Evolutionary conservation across 2,329 filamentous ascomycete genomes (phyloP).

Genomic region (Xylogone sp.): DNA sequence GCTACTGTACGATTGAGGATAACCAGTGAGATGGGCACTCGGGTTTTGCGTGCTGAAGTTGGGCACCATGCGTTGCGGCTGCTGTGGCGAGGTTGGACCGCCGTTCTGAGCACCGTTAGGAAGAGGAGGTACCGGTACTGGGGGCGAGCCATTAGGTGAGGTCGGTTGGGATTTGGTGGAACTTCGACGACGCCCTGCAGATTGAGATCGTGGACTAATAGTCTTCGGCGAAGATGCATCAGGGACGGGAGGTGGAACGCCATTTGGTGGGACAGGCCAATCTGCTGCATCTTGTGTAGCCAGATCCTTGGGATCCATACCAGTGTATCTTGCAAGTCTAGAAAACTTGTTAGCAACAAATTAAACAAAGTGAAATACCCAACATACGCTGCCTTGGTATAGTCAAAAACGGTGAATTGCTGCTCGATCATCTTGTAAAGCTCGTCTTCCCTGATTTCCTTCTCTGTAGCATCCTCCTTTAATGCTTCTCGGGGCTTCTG

Average conservation of each 20-base stretch:
- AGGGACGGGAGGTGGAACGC: constrained; percentile 1
- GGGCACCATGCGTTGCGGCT: neutral
- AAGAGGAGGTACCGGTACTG: constrained; percentile 17
- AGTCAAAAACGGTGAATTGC: constrained; percentile 93
- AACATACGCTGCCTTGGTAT: constrained; percentile 74
- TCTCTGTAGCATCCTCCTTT: constrained; percentile 90
- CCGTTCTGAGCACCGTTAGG: constrained; percentile 10
- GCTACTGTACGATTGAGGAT: constrained; percentile 24
- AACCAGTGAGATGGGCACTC: constrained; percentile 20
- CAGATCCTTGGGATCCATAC: constrained; percentile 3
- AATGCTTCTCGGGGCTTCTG: constrained; percentile 91
- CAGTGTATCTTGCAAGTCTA: constrained; percentile 26
- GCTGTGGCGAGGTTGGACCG: neutral
- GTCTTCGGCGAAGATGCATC: constrained; percentile 4
- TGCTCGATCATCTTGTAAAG: constrained; percentile 91
- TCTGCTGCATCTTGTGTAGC: neutral
- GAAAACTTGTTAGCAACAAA: neutral
- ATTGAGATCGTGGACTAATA: constrained; percentile 11
- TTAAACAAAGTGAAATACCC: constrained; percentile 1
- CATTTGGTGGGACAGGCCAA: neutral
- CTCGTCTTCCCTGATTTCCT: constrained; percentile 92
- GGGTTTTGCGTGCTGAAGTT: constrained; percentile 6
- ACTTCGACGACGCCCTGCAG: constrained; percentile 1
- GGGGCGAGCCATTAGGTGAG: constrained; percentile 22
- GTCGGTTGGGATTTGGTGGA: constrained; percentile 20